Base-by-base conservation (phyloP, 176 grass and related monocot genomes). In the Carex cristatella region DNA sequence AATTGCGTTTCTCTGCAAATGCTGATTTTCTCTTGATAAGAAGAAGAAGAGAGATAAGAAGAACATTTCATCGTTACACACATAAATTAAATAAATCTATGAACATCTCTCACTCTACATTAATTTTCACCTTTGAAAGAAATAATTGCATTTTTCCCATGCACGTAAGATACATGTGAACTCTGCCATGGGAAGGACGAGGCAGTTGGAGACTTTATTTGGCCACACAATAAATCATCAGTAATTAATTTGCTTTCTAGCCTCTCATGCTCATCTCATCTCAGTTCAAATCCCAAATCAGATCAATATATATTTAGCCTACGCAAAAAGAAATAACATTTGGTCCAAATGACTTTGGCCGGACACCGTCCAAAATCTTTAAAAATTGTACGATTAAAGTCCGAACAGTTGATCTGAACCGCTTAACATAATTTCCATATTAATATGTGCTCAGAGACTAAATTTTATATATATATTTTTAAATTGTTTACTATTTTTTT, bases 151-250 rank as follows among this genome's bases (percentile, higher is more conserved):
- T 81, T 66, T 18, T 76, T 83, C 42, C 48, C 68, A 83, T 49
- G 83, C 83, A 77, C 57, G 83, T 78, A 65, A 80, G 57, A 60
- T 31, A 33, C 91, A 89, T 88, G 88, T 90, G 91, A 90, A 30
- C 72, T 79, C 91, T 90, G 88, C 68, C 88, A 88, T 30, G 19
- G 8, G 82, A 84, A 90, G 88, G 88, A 93, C 86, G 76, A 72
- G 48, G 71, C 84, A 84, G 91, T 55, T 90, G 88, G 38, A 65
- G 61, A 83, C 33, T 69, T 83, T 23, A 23, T 23, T 23, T 69
- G 44, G 59, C 33, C 61, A 69, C 40, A 83, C 63, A 83, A 66
- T 53, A 83, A 64, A 63, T 63, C 79, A 63, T 63, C 79, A 40
- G 61, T 69, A 83, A 83, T 83, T 83, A 69, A 83, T 83, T 32